Conservation (phyloP, 441 rosid genomes). For the Syzygium malaccense region DNA sequence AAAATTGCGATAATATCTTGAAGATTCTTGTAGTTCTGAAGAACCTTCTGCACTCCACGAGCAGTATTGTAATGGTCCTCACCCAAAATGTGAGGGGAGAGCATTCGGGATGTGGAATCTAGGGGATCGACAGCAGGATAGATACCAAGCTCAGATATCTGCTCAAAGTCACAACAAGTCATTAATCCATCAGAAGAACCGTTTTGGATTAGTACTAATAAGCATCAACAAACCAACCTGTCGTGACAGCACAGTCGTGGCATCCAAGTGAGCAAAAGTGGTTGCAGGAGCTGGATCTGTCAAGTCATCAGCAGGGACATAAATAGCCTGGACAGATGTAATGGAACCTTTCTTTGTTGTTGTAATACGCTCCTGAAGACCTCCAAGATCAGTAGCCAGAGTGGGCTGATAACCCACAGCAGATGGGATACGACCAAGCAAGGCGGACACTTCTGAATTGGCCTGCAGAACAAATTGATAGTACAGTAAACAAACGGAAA, state of each 20-base stretch:
- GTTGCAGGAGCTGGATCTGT: conserved; percentile 21
- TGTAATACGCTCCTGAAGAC: conserved; percentile 38
- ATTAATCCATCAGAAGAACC: background rate
- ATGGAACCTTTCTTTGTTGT: conserved; percentile 12
- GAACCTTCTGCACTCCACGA: conserved; percentile 15
- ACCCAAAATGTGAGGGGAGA: conserved; percentile 16
- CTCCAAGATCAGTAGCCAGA: conserved; percentile 96
- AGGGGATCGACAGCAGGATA: conserved; percentile 24
- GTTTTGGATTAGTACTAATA: background rate
- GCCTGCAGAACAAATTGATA: conserved; percentile 35
- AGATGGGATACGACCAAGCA: conserved; percentile 99
- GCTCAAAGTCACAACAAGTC: background rate
- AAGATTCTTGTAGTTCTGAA: conserved; percentile 22
- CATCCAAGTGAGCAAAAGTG: conserved; percentile 98
- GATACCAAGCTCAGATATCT: conserved; percentile 13
- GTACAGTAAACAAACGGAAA: background rate
- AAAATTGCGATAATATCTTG: conserved; percentile 22
- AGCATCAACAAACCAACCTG: conserved; percentile 36
- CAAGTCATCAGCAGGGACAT: conserved; percentile 12
- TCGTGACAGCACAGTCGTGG: conserved; percentile 95
- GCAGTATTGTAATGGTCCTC: conserved; percentile 17
- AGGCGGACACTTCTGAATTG: conserved; percentile 95
- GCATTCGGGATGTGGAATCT: conserved; percentile 20
- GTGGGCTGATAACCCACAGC: conserved; percentile 99
- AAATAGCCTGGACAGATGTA: conserved; percentile 14